A percentile compares a stretch with the other conserved stretches of the same genome.
These are phyloP conservation scores for Funneliformis mosseae DNA, from an alignment of 192 early-diverging fungal genomes.

Conservation along the genomic window DNA sequence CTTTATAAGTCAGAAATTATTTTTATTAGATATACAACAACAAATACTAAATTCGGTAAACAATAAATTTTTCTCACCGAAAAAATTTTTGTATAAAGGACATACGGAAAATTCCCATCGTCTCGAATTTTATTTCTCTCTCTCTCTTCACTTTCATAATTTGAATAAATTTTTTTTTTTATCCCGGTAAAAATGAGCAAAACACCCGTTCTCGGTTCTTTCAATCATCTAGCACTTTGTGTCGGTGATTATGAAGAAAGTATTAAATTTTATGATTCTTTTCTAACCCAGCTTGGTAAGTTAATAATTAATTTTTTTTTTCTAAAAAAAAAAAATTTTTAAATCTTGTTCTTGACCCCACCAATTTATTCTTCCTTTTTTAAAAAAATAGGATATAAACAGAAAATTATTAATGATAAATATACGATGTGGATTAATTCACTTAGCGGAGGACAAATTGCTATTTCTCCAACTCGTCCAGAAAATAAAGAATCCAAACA, in stretches of 20 bases:
- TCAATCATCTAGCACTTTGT: neutral
- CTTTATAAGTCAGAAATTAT: no score
- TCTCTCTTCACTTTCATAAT: neutral
- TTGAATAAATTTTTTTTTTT: neutral
- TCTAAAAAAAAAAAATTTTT: no score
- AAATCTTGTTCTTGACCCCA: neutral
- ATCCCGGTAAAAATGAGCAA: neutral
- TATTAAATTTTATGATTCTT: neutral
- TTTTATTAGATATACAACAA: neutral
- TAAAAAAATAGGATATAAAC: neutral
- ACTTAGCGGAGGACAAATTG: neutral
- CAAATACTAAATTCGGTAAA: neutral
- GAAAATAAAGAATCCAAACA: constrained; percentile 4
- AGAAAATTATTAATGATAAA: no score
- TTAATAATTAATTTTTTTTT: neutral
- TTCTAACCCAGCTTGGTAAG: neutral
- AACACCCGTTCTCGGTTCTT: neutral
- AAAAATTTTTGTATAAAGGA: neutral
- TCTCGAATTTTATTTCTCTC: neutral
- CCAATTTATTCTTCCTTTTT: neutral
- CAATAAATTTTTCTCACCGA: neutral
- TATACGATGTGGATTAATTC: neutral
- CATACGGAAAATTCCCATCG: neutral
- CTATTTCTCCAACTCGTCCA: neutral
- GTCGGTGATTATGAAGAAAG: constrained; percentile 3